Conservation (phyloP, 2,329 filamentous ascomycete species). For the Curvularia lunata region DNA sequence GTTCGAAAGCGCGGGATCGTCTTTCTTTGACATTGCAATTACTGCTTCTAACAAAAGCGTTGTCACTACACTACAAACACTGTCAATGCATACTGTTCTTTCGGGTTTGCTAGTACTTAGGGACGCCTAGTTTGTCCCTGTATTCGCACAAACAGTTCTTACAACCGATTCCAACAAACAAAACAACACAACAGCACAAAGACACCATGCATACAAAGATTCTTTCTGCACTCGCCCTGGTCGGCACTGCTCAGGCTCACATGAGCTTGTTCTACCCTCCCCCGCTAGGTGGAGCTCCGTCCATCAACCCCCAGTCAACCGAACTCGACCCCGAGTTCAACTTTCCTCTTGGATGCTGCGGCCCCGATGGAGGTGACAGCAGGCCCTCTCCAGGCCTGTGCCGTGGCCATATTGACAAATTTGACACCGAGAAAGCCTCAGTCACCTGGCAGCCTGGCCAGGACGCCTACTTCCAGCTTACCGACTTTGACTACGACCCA, state of each 20-base stretch:
- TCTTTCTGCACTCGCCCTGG: conserved; percentile 39
- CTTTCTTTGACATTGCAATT: conserved; percentile 30
- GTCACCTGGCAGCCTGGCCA: conserved; percentile 54
- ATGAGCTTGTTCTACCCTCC: conserved; percentile 55
- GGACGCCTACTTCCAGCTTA: conserved; percentile 49
- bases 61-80: conserved; percentile 10
- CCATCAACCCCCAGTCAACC: conserved; percentile 47
- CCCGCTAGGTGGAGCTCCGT: conserved; percentile 54
- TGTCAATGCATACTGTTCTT: conserved; percentile 25
- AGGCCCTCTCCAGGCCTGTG: conserved; percentile 48
- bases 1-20: conserved; percentile 40
- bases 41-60: conserved; percentile 21
- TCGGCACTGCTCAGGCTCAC: conserved; percentile 43
- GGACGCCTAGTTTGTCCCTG: conserved; percentile 13
- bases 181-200: background rate
- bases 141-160: conserved; percentile 15
- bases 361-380: conserved; percentile 43
- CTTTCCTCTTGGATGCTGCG: conserved; percentile 57
- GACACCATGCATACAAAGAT: conserved; percentile 36
- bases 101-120: conserved; percentile 20
- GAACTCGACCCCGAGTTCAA: conserved; percentile 42
- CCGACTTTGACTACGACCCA: conserved; percentile 44
- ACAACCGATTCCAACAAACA: conserved; percentile 5
- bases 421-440: conserved; percentile 52
- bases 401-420: conserved; percentile 53